These are phyloP conservation scores for Exophiala aquamarina DNA, from an alignment of 2,329 filamentous ascomycete species.

Conservation along the genomic window DNA sequence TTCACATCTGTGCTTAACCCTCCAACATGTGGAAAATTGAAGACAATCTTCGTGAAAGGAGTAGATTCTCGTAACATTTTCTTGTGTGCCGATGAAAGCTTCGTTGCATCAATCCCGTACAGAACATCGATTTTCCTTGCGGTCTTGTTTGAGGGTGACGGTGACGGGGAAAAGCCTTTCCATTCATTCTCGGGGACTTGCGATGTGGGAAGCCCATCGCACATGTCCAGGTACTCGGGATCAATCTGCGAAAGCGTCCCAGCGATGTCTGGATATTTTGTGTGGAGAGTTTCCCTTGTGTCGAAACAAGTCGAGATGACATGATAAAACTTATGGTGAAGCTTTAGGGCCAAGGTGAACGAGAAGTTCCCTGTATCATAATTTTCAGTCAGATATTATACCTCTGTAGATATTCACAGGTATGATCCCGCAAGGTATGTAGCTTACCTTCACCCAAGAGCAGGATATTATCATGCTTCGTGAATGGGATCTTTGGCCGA, in stretches of 20 bases:
- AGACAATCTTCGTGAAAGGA: conserved; percentile 75
- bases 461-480: conserved; percentile 41
- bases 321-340: conserved; percentile 39
- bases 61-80: conserved; percentile 30
- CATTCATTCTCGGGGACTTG: conserved; percentile 20
- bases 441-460: conserved; percentile 46
- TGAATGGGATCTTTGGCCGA: conserved; percentile 35
- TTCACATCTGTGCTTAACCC: conserved; percentile 92
- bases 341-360: conserved; percentile 45
- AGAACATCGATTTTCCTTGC: conserved; percentile 32
- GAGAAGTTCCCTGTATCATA: conserved; percentile 45
- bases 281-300: conserved; percentile 50
- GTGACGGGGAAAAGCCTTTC: conserved; percentile 25
- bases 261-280: conserved; percentile 71
- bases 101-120: conserved; percentile 45
- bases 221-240: conserved; percentile 39
- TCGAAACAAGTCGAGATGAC: conserved; percentile 48
- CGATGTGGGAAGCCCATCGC: conserved; percentile 1
- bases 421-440: conserved; percentile 11
- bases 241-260: conserved; percentile 12
- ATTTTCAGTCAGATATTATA: conserved; percentile 18
- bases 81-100: conserved; percentile 35
- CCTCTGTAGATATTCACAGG: conserved; percentile 9
- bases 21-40: conserved; percentile 97
- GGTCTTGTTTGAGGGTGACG: background rate